These are phyloP conservation scores for Epichloe gansuensis DNA, from an alignment of 2,329 filamentous ascomycete genomes.

Conservation along the genomic window DNA sequence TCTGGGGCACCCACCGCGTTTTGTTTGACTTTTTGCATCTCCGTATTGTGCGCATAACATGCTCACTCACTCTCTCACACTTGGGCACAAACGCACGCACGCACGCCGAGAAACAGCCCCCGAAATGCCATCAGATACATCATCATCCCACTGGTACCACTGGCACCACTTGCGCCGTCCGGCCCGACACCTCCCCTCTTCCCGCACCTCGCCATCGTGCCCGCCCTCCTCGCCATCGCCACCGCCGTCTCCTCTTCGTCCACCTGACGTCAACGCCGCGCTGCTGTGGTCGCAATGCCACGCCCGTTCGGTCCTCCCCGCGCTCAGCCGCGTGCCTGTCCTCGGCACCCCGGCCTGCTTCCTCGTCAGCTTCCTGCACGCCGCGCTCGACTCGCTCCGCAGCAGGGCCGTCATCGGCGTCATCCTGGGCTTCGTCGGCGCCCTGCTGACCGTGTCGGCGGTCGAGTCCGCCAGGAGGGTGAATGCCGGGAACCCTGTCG, in stretches of 20 bases:
- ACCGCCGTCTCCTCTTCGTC: constrained; percentile 30
- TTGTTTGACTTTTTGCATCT: no score
- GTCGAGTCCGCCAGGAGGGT: constrained; percentile 36
- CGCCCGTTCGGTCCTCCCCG: constrained; percentile 32
- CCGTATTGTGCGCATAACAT: no score
- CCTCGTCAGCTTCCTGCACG: constrained; percentile 36
- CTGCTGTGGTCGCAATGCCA: constrained; percentile 43
- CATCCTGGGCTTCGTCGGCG: constrained; percentile 32
- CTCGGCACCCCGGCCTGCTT: constrained; percentile 37
- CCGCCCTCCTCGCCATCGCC: constrained; percentile 32
- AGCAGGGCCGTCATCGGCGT: constrained; percentile 28
- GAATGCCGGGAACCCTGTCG: constrained; percentile 23
- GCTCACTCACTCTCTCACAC: no score
- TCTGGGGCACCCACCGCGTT: no score
- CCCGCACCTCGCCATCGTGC: constrained; percentile 37
- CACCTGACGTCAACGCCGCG: constrained; percentile 38
- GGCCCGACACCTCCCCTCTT: constrained; percentile 40
- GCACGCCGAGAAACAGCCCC: no score
- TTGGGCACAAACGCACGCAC: not conserved
- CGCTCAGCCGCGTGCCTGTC: constrained; percentile 30
- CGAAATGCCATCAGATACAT: not conserved
- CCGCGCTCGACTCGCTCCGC: constrained; percentile 29
- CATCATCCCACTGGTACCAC: no score
- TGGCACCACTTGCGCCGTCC: constrained; percentile 24
- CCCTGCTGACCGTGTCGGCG: constrained; percentile 35